These are phyloP conservation scores for Eremochloa ophiuroides DNA, from an alignment of 176 grass and related monocot genomes.

Conservation along the genomic window DNA sequence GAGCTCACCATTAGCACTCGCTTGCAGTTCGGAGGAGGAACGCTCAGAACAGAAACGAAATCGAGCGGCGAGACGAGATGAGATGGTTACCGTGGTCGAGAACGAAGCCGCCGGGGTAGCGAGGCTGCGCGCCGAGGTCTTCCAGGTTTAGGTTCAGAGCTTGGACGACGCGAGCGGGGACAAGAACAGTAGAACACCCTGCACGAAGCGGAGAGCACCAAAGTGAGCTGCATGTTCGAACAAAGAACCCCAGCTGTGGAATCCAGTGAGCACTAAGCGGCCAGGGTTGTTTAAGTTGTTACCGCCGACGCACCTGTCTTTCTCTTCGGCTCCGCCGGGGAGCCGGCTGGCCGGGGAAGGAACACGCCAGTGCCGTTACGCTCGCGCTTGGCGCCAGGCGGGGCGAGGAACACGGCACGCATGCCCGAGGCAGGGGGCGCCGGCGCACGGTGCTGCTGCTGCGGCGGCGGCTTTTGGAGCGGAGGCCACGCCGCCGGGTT, in stretches of 20 bases:
- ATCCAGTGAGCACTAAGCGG: neutral
- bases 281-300: neutral
- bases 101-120: conserved; percentile 56
- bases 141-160: conserved; percentile 84
- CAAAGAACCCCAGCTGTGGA: neutral
- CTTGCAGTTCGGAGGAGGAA: neutral
- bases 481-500: conserved; percentile 44
- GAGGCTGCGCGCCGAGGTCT: conserved; percentile 66
- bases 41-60: rapidly evolving
- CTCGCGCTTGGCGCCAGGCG: conserved; percentile 46
- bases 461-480: neutral
- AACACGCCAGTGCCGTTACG: conserved; percentile 84
- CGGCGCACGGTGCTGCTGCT: conserved; percentile 18
- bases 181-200: conserved; percentile 86
- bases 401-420: conserved; percentile 66
- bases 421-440: conserved; percentile 20
- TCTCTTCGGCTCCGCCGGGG: conserved; percentile 41
- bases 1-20: neutral
- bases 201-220: neutral
- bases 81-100: conserved; percentile 43
- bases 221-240: neutral
- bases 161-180: conserved; percentile 80
- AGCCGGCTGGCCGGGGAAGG: conserved; percentile 48
- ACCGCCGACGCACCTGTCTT: conserved; percentile 40
- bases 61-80: too few species aligned